These are phyloP conservation scores for Colletotrichum orbiculare DNA, from an alignment of 2,329 filamentous ascomycete genomes.

Conservation along the genomic window DNA sequence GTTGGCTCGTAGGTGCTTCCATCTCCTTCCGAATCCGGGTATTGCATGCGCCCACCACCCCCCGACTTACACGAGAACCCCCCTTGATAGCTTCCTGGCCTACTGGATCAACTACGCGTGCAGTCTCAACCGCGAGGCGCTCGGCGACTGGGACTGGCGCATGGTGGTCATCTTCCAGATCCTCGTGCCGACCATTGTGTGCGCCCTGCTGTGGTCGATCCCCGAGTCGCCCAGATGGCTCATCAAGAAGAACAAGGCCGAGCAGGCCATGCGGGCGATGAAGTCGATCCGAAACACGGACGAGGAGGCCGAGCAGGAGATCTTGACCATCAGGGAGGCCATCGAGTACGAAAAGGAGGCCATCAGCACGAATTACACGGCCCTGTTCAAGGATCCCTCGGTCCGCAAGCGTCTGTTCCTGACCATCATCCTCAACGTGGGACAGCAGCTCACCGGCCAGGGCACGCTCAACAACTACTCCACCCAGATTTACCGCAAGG, in stretches of 20 bases:
- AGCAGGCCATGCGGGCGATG: constrained; percentile 67
- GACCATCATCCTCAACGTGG: constrained; percentile 74
- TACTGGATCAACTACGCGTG: constrained; percentile 68
- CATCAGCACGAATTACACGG: constrained; percentile 68
- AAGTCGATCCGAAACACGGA: constrained; percentile 70
- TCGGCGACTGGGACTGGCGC: constrained; percentile 79
- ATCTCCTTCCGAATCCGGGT: no score
- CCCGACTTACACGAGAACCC: constrained; percentile 45
- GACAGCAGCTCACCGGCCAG: constrained; percentile 65
- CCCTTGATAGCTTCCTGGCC: constrained; percentile 44
- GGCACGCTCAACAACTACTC: constrained; percentile 49
- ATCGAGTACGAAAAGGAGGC: constrained; percentile 78
- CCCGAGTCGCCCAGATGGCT: constrained; percentile 77
- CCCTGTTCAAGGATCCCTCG: constrained; percentile 76
- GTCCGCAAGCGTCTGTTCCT: constrained; percentile 74
- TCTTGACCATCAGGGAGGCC: constrained; percentile 72
- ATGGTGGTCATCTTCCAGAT: constrained; percentile 80
- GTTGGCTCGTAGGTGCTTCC: constrained; percentile 73
- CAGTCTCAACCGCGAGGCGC: constrained; percentile 60
- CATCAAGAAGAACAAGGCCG: constrained; percentile 69
- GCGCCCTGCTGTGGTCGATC: constrained; percentile 70
- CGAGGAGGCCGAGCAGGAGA: constrained; percentile 73
- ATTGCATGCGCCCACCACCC: no score
- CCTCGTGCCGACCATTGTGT: constrained; percentile 70
- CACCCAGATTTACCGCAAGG: constrained; percentile 75